Percentiles rank a stretch among this genome's conserved stretches.
These are phyloP conservation scores for Alternaria infectoria DNA, from an alignment of 2,329 filamentous ascomycete genomes.

Conservation along the genomic window DNA sequence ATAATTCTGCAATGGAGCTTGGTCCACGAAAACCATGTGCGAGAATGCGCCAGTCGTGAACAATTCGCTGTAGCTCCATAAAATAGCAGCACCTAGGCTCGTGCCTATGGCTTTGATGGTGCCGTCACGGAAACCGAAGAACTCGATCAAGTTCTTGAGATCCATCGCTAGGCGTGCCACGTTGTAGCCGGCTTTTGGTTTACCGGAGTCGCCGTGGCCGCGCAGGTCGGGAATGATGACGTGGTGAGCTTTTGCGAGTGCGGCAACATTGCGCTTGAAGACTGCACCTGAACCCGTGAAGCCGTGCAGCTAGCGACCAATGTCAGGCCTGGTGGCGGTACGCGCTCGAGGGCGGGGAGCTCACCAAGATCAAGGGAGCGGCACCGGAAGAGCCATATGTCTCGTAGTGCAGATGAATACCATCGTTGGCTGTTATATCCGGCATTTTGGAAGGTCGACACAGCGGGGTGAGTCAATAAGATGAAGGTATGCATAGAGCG, in stretches of 20 bases:
- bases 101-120: constrained; percentile 24
- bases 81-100: constrained; percentile 29
- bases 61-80: constrained; percentile 37
- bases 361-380: constrained; percentile 22
- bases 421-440: constrained; percentile 22
- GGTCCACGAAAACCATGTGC: constrained; percentile 36
- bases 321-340: background rate
- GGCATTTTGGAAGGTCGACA: constrained; percentile 13
- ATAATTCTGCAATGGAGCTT: constrained; percentile 36
- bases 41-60: constrained; percentile 29
- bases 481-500: background rate
- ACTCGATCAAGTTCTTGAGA: constrained; percentile 29
- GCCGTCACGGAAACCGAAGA: constrained; percentile 17
- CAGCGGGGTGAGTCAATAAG: background rate
- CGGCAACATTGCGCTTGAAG: constrained; percentile 23
- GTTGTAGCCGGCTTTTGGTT: constrained; percentile 34
- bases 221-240: constrained; percentile 31
- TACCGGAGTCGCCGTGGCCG: constrained; percentile 33
- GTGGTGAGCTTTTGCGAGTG: constrained; percentile 12
- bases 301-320: constrained; percentile 28
- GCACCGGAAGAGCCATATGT: constrained; percentile 13
- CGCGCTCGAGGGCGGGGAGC: background rate
- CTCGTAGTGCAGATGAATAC: constrained; percentile 14
- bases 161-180: constrained; percentile 37
- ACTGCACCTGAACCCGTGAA: constrained; percentile 33